Evolutionary conservation across 768 basidiomycete genomes (phyloP), one percentile per base, ranked within the genome.

Genomic region (Arthromyces matolae): DNA sequence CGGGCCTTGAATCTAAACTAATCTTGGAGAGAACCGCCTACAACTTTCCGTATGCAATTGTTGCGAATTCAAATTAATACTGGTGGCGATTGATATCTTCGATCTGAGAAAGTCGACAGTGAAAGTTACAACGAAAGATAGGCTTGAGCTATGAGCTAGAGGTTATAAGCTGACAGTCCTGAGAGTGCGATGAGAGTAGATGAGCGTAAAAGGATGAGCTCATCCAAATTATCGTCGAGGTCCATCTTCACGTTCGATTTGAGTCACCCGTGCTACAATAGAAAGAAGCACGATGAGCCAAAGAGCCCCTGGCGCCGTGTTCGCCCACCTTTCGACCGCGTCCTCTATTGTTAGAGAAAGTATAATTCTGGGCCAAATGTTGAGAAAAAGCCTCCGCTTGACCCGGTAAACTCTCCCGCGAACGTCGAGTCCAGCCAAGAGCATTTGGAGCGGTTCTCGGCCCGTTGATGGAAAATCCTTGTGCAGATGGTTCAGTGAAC

Each of bases 361-460:
- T 29, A 39, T 53, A 29, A 36, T 29, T 33, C 19, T 38, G 36
- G 18, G 45, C 36, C 36, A 50, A 35, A 35, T 50, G 41, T 42
- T 46, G 43, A 32, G 46, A 24, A 29, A 49, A 55, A 38, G 22
- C 47, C 24, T 45, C 50, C 50, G 50, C 34, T 29, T 55, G 53
- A 24, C 38, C 39, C 53, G 50, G 53, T 19, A 55, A 25, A 16
- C 38, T 42, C 31, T 46, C 36, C 41, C 52, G 49, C 32, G 41
- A 41, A 37, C 42, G 45, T 42, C 47, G 13, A 46, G 49, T 16
- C 23, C 38, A 51, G 13, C 18, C 29, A 9, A 20, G 27, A 16
- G 14, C 18, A 32, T 41, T 35, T 14, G 8, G 14, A 13, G 42
- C 47, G 32, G 42, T 8, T n/a, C 9, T 35, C 53, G 53, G 53